Conservation (phyloP, 108 stramenopile species). For the Cyclotella kingstonii region DNA sequence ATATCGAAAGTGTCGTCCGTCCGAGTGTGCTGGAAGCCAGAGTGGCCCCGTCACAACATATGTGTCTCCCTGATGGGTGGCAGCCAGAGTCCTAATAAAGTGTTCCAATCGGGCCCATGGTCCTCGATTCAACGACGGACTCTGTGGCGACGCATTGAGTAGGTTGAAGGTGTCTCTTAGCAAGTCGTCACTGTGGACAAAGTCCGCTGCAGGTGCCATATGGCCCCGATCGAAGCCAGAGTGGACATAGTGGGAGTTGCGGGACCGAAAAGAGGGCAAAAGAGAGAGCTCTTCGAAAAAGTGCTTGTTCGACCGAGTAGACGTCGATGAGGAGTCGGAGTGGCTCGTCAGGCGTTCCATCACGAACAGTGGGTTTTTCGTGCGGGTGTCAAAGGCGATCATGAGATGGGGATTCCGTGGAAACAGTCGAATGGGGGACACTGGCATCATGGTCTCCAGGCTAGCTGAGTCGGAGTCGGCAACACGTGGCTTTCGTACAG, state of each 20-base stretch:
- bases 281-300: slow-evolving; percentile 68
- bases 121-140: slow-evolving; percentile 53
- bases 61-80: slow-evolving; percentile 18
- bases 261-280: slow-evolving; percentile 51
- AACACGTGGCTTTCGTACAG: not conserved
- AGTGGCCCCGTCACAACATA: slow-evolving; percentile 75
- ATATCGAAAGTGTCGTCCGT: slow-evolving; percentile 48
- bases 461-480: not conserved
- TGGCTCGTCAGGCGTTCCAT: slow-evolving; percentile 49
- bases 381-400: slow-evolving; percentile 75
- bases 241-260: slow-evolving; percentile 58
- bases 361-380: slow-evolving; percentile 71
- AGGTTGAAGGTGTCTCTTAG: slow-evolving; percentile 61
- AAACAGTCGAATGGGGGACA: slow-evolving; percentile 51
- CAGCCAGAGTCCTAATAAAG: slow-evolving; percentile 50
- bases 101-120: slow-evolving; percentile 61
- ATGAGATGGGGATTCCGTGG: slow-evolving; percentile 66
- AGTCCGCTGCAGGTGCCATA: slow-evolving; percentile 74
- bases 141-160: slow-evolving; percentile 71
- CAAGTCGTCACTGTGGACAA: slow-evolving; percentile 22
- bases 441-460: slow-evolving; percentile 19
- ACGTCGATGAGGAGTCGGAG: not conserved
- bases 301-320: slow-evolving; percentile 31
- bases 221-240: slow-evolving; percentile 88
- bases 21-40: slow-evolving; percentile 59